Conservation (phyloP, 2,329 filamentous ascomycete species). For the Hypoxylon sp. region DNA sequence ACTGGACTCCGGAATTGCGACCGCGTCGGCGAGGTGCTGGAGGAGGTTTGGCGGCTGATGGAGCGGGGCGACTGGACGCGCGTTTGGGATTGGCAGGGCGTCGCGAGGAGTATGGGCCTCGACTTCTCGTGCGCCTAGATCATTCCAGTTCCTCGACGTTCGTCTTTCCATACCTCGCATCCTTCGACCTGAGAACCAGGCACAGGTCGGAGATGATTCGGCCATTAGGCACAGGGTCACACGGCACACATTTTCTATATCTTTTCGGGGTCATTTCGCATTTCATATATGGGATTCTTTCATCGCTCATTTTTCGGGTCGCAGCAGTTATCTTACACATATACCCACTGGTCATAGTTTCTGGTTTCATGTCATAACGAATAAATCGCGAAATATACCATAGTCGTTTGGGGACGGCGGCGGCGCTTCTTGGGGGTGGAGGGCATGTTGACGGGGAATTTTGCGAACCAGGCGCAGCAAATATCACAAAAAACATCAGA, state of each 20-base stretch:
- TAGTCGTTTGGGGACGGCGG: slow-evolving; percentile 27
- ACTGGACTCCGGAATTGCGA: slow-evolving; percentile 71
- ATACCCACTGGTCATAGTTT: slow-evolving; percentile 40
- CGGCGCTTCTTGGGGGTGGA: slow-evolving; percentile 24
- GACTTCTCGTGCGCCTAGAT: slow-evolving; percentile 65
- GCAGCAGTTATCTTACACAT: slow-evolving; percentile 29
- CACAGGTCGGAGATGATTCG: background rate
- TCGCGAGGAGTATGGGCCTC: slow-evolving; percentile 65
- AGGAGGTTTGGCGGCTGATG: slow-evolving; percentile 72
- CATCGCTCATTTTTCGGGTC: slow-evolving; percentile 33
- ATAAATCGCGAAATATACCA: slow-evolving; percentile 37
- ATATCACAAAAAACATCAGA: slow-evolving; percentile 21
- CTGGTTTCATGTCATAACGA: slow-evolving; percentile 30
- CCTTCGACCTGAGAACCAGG: background rate
- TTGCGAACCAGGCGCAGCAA: slow-evolving; percentile 21
- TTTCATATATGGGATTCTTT: slow-evolving; percentile 16
- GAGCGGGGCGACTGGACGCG: slow-evolving; percentile 67
- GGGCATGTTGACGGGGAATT: slow-evolving; percentile 17
- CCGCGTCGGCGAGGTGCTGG: slow-evolving; percentile 64
- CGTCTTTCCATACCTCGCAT: background rate
- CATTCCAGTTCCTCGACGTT: background rate
- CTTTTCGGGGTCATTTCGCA: slow-evolving; percentile 9
- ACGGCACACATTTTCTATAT: background rate
- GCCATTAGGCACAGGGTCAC: background rate
- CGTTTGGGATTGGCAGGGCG: slow-evolving; percentile 74